Percentiles rank a stretch among this genome's conserved stretches.
These are phyloP conservation scores for Saraca asoca DNA, from an alignment of 331 rosid species.

Conservation along the genomic window DNA sequence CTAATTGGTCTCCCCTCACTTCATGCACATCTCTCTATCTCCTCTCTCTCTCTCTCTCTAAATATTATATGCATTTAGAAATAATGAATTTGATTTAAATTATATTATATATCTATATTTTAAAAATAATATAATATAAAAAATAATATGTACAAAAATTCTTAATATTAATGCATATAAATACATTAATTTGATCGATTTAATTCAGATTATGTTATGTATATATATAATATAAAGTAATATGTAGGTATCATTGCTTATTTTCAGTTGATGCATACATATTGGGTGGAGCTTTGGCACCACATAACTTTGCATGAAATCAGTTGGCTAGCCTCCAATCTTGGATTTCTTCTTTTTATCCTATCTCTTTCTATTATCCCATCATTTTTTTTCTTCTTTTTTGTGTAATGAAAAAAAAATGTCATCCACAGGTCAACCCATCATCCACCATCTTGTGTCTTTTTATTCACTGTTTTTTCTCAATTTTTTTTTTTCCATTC, in stretches of 20 bases:
- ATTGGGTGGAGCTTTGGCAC: conserved; percentile 49
- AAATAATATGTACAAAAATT: too few relatives aligned
- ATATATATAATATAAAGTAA: too few relatives aligned
- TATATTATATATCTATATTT: background rate
- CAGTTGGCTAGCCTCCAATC: conserved; percentile 46
- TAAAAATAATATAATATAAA: too few relatives aligned
- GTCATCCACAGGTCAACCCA: conserved; percentile 54
- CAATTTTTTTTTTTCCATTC: conserved; percentile 1
- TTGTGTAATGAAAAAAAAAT: conserved; percentile 1
- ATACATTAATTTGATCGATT: too few relatives aligned
- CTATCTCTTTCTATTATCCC: conserved; percentile 37
- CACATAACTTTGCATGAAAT: conserved; percentile 48
- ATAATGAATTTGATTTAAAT: too few relatives aligned
- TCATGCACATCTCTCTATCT: conserved; percentile 37
- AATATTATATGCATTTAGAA: too few relatives aligned
- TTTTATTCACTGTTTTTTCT: conserved; percentile 32
- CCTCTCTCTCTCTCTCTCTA: conserved; percentile 25
- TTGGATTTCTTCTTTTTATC: conserved; percentile 39
- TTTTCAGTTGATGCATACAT: background rate
- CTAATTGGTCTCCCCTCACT: conserved; percentile 31
- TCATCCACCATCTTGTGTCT: conserved; percentile 41
- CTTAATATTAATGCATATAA: too few relatives aligned
- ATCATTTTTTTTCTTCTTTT: background rate
- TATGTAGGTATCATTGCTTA: too few relatives aligned
- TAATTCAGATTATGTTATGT: too few relatives aligned